These are phyloP conservation scores for Coemansia sp. DNA, from an alignment of 192 early-diverging fungal genomes.

Conservation along the genomic window DNA sequence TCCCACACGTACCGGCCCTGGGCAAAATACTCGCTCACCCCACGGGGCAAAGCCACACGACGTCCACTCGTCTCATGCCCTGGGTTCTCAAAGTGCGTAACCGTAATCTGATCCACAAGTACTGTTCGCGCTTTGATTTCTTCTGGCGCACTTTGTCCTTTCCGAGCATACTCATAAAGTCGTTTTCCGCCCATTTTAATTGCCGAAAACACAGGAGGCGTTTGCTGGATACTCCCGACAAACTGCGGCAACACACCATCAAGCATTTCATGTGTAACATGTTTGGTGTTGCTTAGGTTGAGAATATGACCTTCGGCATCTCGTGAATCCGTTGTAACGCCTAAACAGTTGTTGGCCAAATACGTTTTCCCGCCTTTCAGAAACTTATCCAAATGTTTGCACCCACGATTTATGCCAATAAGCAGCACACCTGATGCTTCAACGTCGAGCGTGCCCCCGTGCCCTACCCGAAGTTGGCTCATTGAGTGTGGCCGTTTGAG, in stretches of 20 bases:
- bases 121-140: slow-evolving; percentile 20
- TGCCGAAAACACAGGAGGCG: slow-evolving; percentile 73
- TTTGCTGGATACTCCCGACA: slow-evolving; percentile 60
- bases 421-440: slow-evolving; percentile 50
- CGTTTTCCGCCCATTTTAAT: slow-evolving; percentile 66
- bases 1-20: slow-evolving; percentile 22
- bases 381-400: slow-evolving; percentile 54
- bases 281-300: slow-evolving; percentile 20
- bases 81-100: slow-evolving; percentile 21
- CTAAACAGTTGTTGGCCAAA: slow-evolving; percentile 55
- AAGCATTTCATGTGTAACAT: slow-evolving; percentile 47
- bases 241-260: slow-evolving; percentile 51
- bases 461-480: slow-evolving; percentile 26
- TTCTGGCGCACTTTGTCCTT: slow-evolving; percentile 25
- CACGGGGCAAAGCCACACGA: slow-evolving; percentile 14
- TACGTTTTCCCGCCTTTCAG: slow-evolving; percentile 58
- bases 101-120: slow-evolving; percentile 17
- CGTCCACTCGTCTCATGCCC: neutral
- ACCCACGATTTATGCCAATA: slow-evolving; percentile 57
- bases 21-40: slow-evolving; percentile 20
- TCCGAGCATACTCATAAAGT: slow-evolving; percentile 71
- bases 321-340: slow-evolving; percentile 60
- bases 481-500: slow-evolving; percentile 4
- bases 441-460: slow-evolving; percentile 49
- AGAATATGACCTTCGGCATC: slow-evolving; percentile 59